These are phyloP conservation scores for Globisporangium ultimum DNA, from an alignment of 352 stramenopile genomes.

Conservation along the genomic window DNA sequence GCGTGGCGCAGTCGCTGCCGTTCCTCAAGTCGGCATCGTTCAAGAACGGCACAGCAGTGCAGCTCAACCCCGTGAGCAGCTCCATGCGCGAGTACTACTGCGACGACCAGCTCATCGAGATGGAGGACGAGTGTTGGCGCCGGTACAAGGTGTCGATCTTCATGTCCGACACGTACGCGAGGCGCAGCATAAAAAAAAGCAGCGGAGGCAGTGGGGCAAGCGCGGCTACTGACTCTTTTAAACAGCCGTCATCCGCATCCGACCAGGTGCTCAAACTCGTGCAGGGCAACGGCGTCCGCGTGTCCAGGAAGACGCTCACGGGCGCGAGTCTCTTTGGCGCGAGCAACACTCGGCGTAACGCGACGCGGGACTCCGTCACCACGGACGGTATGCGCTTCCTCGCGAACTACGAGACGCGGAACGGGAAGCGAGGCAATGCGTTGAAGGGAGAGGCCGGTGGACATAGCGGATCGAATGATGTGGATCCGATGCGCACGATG, in stretches of 20 bases:
- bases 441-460: conserved; percentile 3
- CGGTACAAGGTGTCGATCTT: conserved; percentile 67
- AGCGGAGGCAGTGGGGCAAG: conserved; percentile 1
- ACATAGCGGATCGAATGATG: not conserved
- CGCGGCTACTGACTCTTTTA: no score
- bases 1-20: conserved; percentile 16
- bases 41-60: conserved; percentile 47
- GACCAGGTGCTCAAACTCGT: conserved; percentile 7
- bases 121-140: conserved; percentile 74
- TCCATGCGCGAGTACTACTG: conserved; percentile 52
- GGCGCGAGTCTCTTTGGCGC: conserved; percentile 27
- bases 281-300: conserved; percentile 15
- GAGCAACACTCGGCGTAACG: conserved; percentile 13
- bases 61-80: conserved; percentile 47
- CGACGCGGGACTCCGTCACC: conserved; percentile 30
- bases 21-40: conserved; percentile 34
- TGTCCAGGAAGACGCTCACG: conserved; percentile 36
- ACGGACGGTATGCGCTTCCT: conserved; percentile 61
- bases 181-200: conserved; percentile 7
- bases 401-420: conserved; percentile 47
- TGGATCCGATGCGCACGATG: conserved; percentile 2
- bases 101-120: conserved; percentile 40
- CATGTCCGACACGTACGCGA: conserved; percentile 39
- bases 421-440: conserved; percentile 11
- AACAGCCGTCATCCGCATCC: not conserved